Evolutionary conservation across 2,329 filamentous ascomycete species (phyloP), one percentile per base, ranked within the genome.

Genomic region (Penicillium sp.): DNA sequence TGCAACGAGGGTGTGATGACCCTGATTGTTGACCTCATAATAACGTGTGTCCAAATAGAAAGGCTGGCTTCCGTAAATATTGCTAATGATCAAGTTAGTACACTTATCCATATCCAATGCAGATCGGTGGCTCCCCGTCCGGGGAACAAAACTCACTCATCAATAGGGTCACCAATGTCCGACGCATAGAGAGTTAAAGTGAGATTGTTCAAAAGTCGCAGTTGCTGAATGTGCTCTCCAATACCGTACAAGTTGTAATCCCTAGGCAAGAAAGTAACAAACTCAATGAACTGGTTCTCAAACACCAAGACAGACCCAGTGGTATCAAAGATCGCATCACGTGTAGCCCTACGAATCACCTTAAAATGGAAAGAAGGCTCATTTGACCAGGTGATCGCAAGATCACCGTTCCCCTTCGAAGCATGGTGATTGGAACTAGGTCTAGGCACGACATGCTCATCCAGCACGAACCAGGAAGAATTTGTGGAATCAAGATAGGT

Each of bases 31-130:
- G 10, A 80, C 74, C 58, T 86, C 79, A 62, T 85, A 90, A 72
- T 91, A 93, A 53, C 88, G 81, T 1, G 88, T 92, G 59, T 93
- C 90, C 4, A 92, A 76, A 67, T 93, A 94, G 65, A 92, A 84
- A 0, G 90, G 87, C 62, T 94, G 90, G 38, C 78, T 81, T 7
- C 90, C 89, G 63, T 94, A 94, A 6, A 91, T 77, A 62, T 92
- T 92, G 11, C 70, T 72, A 49, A 47, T 35, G 11, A 7, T 23
- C 19, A 14, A 29, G 38, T 53, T 4, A 47, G 34, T 11, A 16
- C 47, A 9, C 36, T 32, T 11, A 14, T 16, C 6, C 1, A 16
- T 14, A 34, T 30, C 10, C 32, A 6, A 23, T 23, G 5, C 23
- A 23, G 23, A 23, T 23, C 5, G 23, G 23, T 13, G 32, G 6